Evolutionary conservation across 257 asterid species (phyloP).

Genomic region (Marsdenia floribunda): DNA sequence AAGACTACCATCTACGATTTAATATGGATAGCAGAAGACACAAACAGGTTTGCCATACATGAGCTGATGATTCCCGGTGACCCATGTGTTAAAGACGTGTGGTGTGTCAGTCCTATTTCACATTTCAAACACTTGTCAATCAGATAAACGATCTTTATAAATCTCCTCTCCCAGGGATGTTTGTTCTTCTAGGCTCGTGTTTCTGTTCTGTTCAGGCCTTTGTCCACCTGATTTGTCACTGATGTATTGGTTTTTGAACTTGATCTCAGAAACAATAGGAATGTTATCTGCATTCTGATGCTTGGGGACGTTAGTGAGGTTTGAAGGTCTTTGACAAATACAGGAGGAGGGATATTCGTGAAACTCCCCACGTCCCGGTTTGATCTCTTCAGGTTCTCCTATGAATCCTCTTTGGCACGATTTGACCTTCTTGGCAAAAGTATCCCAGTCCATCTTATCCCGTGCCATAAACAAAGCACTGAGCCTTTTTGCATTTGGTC

Average conservation of each 20-base stretch:
- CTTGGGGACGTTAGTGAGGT: slow-evolving; percentile 20
- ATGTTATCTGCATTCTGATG: slow-evolving; percentile 18
- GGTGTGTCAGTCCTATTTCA: not conserved
- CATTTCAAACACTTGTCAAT: slow-evolving; percentile 24
- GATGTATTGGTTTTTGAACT: slow-evolving; percentile 16
- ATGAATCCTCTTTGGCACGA: slow-evolving; percentile 93
- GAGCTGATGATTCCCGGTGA: slow-evolving; percentile 4
- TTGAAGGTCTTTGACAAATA: slow-evolving; percentile 65
- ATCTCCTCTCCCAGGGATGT: slow-evolving; percentile 30
- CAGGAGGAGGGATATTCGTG: slow-evolving; percentile 90
- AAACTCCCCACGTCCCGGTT: slow-evolving; percentile 91
- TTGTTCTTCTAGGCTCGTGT: slow-evolving; percentile 23
- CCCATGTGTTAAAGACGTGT: not conserved
- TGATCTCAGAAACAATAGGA: slow-evolving; percentile 31
- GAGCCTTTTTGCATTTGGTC: slow-evolving; percentile 94
- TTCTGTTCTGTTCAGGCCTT: slow-evolving; percentile 19
- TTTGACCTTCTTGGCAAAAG: slow-evolving; percentile 76
- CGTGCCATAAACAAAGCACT: slow-evolving; percentile 60
- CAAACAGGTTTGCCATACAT: slow-evolving; percentile 23
- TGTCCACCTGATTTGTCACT: slow-evolving; percentile 18
- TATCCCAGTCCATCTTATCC: slow-evolving; percentile 69
- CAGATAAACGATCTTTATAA: slow-evolving; percentile 44
- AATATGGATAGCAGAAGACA: slow-evolving; percentile 18
- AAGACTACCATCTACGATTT: not conserved
- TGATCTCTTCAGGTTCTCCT: slow-evolving; percentile 97